Conservation (phyloP, 345 rosid species). For the Linum trigynum region DNA sequence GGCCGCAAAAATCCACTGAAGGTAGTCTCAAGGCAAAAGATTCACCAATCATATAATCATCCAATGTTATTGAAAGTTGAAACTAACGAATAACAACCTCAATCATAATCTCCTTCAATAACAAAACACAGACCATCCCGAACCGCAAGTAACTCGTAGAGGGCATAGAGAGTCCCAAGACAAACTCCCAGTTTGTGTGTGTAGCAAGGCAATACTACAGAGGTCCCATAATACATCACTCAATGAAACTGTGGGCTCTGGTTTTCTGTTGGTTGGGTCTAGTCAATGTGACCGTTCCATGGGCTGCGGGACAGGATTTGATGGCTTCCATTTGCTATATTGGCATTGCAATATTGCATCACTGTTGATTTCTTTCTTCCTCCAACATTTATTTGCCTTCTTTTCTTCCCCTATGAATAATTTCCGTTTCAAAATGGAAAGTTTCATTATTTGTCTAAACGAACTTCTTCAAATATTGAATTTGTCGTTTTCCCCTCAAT, state of each 20-base stretch:
- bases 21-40: too few species aligned
- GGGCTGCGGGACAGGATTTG: slow-evolving; percentile 14
- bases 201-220: neutral
- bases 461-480: too few species aligned
- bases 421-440: too few species aligned
- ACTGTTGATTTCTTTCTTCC: neutral
- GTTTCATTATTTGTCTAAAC: too few species aligned
- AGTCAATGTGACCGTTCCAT: slow-evolving; percentile 8
- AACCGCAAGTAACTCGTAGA: neutral
- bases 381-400: too few species aligned
- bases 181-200: neutral
- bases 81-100: neutral
- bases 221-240: too few species aligned
- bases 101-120: neutral
- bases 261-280: slow-evolving; percentile 1
- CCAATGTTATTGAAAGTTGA: neutral
- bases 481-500: neutral
- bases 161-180: neutral
- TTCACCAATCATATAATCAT: too few species aligned
- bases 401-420: too few species aligned
- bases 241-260: neutral
- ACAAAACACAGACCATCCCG: slow-evolving; percentile 4
- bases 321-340: slow-evolving; percentile 1
- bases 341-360: neutral
- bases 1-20: too few species aligned